Conservation (phyloP, 1,139 yeast species). For the Candida neerlandica region DNA sequence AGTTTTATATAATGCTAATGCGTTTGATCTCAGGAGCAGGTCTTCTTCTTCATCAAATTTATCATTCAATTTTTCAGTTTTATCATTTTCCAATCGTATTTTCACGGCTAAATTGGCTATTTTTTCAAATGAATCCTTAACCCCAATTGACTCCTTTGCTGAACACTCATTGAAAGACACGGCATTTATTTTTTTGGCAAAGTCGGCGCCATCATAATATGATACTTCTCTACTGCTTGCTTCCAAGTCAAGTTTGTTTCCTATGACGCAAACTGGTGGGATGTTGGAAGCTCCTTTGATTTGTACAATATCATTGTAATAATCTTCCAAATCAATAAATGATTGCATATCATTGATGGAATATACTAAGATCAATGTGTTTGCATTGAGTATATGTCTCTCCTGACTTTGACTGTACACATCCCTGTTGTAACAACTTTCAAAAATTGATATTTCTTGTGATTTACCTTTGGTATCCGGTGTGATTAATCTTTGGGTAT, state of each 20-base stretch:
- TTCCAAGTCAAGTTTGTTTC: constrained; percentile 34
- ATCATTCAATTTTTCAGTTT: neutral
- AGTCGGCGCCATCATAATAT: constrained; percentile 30
- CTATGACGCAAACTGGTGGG: constrained; percentile 37
- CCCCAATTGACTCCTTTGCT: constrained; percentile 23
- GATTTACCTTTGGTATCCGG: constrained; percentile 16
- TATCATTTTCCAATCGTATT: neutral
- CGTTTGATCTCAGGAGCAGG: neutral
- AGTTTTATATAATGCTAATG: neutral
- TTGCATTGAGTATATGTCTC: constrained; percentile 33
- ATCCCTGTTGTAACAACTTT: constrained; percentile 28
- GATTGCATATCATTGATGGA: constrained; percentile 30
- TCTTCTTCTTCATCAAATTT: neutral
- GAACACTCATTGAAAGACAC: constrained; percentile 34
- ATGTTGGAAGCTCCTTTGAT: constrained; percentile 19
- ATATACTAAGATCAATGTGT: constrained; percentile 34
- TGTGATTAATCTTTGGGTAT: constrained; percentile 26
- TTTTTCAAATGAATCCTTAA: constrained; percentile 30
- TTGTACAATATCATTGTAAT: constrained; percentile 23
- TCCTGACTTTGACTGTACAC: constrained; percentile 29
- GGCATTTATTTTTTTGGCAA: constrained; percentile 32
- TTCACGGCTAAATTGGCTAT: constrained; percentile 4
- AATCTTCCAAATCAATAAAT: constrained; percentile 32
- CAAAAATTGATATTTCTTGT: constrained; percentile 33
- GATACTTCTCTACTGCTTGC: constrained; percentile 27